Evolutionary conservation across 2,329 filamentous ascomycete genomes (phyloP).

Genomic region (Xylariaceae sp.): DNA sequence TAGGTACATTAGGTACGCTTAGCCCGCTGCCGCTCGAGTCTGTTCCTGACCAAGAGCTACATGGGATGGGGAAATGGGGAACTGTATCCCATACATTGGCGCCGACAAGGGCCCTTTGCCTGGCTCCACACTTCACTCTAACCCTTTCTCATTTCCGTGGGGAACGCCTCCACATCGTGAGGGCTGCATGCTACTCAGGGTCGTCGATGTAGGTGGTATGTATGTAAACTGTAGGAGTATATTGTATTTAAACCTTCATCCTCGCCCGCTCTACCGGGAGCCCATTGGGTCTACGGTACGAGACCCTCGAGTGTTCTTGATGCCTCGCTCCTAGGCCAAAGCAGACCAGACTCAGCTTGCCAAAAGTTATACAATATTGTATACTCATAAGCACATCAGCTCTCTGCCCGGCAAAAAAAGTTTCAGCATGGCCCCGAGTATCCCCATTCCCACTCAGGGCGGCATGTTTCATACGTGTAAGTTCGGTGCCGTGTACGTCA

Average conservation of each 20-base stretch:
- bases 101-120: slow-evolving; percentile 15
- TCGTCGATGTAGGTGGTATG: not conserved
- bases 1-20: slow-evolving; percentile 19
- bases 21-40: slow-evolving; percentile 9
- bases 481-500: slow-evolving; percentile 4
- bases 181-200: slow-evolving; percentile 25
- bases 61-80: no score
- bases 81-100: slow-evolving; percentile 7
- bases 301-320: slow-evolving; percentile 16
- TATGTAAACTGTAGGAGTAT: slow-evolving; percentile 21
- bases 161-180: slow-evolving; percentile 32
- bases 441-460: slow-evolving; percentile 45
- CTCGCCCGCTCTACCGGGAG: slow-evolving; percentile 31
- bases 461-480: slow-evolving; percentile 50
- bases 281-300: slow-evolving; percentile 26
- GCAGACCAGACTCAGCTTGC: slow-evolving; percentile 2
- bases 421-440: slow-evolving; percentile 40
- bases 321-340: slow-evolving; percentile 5
- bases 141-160: slow-evolving; percentile 31
- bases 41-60: slow-evolving; percentile 24
- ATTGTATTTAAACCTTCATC: slow-evolving; percentile 39
- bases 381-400: slow-evolving; percentile 2
- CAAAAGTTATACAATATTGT: slow-evolving; percentile 4
- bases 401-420: not conserved
- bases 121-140: slow-evolving; percentile 25